Conservation (phyloP, 192 early-diverging fungal species). For the Bifiguratus adelaidae region DNA sequence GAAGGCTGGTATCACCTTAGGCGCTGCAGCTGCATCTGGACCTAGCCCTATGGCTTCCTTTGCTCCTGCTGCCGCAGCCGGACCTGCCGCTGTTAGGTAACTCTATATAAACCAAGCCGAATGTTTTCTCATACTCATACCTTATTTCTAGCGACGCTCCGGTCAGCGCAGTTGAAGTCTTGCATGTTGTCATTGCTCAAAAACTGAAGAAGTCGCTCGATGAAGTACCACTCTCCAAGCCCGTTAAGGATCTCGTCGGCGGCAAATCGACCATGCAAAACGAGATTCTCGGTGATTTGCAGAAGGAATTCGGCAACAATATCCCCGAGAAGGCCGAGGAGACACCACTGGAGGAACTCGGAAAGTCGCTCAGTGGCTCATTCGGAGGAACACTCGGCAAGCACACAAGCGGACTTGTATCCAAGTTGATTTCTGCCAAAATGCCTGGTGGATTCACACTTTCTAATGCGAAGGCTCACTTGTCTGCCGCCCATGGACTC, state of each 20-base stretch:
- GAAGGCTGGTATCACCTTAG: constrained; percentile 55
- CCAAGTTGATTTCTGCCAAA: constrained; percentile 77
- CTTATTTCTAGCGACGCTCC: constrained; percentile 54
- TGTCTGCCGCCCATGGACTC: constrained; percentile 61
- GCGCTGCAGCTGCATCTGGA: no score
- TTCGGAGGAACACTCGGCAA: constrained; percentile 75
- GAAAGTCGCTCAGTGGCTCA: constrained; percentile 42
- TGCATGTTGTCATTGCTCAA: constrained; percentile 77
- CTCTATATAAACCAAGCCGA: no score
- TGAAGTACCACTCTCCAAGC: constrained; percentile 65
- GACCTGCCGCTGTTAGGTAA: no score
- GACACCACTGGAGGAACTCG: constrained; percentile 74
- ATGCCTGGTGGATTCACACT: constrained; percentile 90
- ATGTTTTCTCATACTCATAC: no score
- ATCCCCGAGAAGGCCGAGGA: constrained; percentile 91
- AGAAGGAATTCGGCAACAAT: constrained; percentile 78
- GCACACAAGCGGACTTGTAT: constrained; percentile 59
- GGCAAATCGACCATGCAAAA: constrained; percentile 96
- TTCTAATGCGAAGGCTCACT: constrained; percentile 62
- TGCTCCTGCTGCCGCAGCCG: no score
- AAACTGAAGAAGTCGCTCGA: constrained; percentile 78
- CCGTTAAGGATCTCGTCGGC: constrained; percentile 88
- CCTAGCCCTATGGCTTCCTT: no score
- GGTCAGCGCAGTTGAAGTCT: constrained; percentile 72
- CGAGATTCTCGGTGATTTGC: constrained; percentile 91